Conservation (phyloP, 2,329 filamentous ascomycete species). For the Penicillium sp. region DNA sequence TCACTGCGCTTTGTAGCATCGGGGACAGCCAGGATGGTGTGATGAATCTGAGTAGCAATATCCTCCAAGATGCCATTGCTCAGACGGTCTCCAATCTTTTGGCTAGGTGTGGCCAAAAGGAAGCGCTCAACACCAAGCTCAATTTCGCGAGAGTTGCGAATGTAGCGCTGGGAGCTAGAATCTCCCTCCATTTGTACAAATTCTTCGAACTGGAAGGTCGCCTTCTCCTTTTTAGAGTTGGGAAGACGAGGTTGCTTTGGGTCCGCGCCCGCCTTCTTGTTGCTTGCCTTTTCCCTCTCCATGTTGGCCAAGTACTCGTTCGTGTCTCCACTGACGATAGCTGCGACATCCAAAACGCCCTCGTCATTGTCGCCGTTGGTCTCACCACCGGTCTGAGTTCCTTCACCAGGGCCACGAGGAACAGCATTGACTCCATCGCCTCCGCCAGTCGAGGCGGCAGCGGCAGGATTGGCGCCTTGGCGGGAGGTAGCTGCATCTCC, state of each 20-base stretch:
- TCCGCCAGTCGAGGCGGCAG: slow-evolving; percentile 57
- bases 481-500: slow-evolving; percentile 45
- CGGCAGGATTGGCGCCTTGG: slow-evolving; percentile 54
- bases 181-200: slow-evolving; percentile 56
- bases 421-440: slow-evolving; percentile 39
- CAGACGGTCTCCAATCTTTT: slow-evolving; percentile 32
- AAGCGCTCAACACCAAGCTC: slow-evolving; percentile 65
- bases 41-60: slow-evolving; percentile 81
- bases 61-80: slow-evolving; percentile 72
- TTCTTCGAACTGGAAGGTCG: slow-evolving; percentile 63
- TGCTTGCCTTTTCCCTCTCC: slow-evolving; percentile 60
- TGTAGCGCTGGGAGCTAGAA: slow-evolving; percentile 54
- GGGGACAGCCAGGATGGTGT: slow-evolving; percentile 76
- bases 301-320: slow-evolving; percentile 62
- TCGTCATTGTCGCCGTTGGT: slow-evolving; percentile 57
- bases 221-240: slow-evolving; percentile 60
- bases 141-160: slow-evolving; percentile 55
- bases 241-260: slow-evolving; percentile 54
- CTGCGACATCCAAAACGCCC: slow-evolving; percentile 64
- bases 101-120: slow-evolving; percentile 51
- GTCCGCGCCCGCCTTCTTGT: slow-evolving; percentile 53
- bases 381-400: slow-evolving; percentile 56
- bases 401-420: slow-evolving; percentile 55
- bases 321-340: slow-evolving; percentile 65
- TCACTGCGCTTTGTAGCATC: slow-evolving; percentile 81